A percentile compares a stretch with the other conserved stretches of the same genome.
phyloP scores from a whole-genome alignment of 768 basidiomycete genomes.

The Rhizopogon vinicolor region DNA sequence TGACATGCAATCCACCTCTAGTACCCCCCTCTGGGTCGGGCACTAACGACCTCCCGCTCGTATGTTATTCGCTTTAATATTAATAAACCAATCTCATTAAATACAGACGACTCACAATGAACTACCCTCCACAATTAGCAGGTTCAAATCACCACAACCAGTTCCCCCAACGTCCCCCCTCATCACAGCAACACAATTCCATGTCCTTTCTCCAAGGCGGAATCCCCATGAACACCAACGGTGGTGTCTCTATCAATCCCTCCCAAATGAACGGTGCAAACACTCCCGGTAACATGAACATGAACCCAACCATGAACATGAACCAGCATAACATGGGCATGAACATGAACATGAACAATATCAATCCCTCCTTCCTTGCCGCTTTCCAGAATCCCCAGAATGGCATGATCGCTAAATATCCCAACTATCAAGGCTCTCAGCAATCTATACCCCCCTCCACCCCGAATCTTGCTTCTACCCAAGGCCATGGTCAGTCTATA shows the following conservation, averaged over 20 bases:
- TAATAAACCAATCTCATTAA: neutral
- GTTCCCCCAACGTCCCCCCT: constrained; percentile 12
- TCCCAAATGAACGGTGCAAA: constrained; percentile 5
- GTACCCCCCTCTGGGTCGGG: constrained; percentile 5
- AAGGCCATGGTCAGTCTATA: constrained; percentile 15
- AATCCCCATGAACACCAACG: constrained; percentile 4
- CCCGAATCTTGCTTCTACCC: constrained; percentile 3
- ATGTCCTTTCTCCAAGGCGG: constrained; percentile 16
- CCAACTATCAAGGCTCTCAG: constrained; percentile 10
- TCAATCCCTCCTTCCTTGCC: constrained; percentile 31
- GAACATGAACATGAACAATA: constrained; percentile 10
- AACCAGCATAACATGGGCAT: neutral
- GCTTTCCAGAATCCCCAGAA: constrained; percentile 20
- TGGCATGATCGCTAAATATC: constrained; percentile 11
- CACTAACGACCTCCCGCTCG: constrained; percentile 9
- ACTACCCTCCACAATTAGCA: constrained; percentile 4
- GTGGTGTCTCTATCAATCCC: constrained; percentile 4
- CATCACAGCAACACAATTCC: constrained; percentile 7
- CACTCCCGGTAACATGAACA: constrained; percentile 1
- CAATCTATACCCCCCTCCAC: constrained; percentile 11
- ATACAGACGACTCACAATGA: neutral
- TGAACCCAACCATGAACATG: constrained; percentile 1
- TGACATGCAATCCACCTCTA: neutral
- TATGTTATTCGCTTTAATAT: neutral
- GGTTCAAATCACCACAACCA: constrained; percentile 19